phyloP scores from a whole-genome alignment of 179 eudicot genomes.

The Corrigiola litoralis region DNA sequence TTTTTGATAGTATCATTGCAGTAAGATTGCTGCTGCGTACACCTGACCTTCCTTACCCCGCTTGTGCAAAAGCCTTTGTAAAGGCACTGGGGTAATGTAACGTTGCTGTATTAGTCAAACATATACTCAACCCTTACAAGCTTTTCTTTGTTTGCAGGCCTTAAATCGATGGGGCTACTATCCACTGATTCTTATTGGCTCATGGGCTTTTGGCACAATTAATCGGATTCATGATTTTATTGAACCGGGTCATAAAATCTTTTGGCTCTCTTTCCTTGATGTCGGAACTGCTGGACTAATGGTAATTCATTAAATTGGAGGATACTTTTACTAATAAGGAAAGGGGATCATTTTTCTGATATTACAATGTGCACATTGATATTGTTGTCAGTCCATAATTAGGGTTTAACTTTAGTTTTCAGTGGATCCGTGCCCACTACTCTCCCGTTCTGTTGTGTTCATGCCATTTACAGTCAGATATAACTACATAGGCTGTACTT shows the following conservation, averaged over 20 bases:
- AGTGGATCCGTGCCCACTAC: background rate
- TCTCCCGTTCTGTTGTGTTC: too few relatives aligned
- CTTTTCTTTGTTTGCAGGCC: slow-evolving; percentile 44
- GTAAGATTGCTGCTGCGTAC: too few relatives aligned
- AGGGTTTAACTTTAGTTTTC: too few relatives aligned
- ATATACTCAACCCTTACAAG: background rate
- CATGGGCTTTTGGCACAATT: slow-evolving; percentile 95
- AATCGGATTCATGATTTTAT: slow-evolving; percentile 90
- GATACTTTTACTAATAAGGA: background rate
- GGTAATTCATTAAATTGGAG: slow-evolving; percentile 39
- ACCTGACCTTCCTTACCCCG: too few relatives aligned
- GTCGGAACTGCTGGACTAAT: slow-evolving; percentile 94
- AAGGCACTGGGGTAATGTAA: too few relatives aligned
- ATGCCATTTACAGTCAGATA: too few relatives aligned
- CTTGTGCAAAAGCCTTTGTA: too few relatives aligned
- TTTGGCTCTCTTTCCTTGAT: slow-evolving; percentile 95
- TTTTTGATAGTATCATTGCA: too few relatives aligned
- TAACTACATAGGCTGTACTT: too few relatives aligned
- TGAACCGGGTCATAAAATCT: slow-evolving; percentile 86
- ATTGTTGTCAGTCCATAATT: background rate
- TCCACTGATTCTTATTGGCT: slow-evolving; percentile 94
- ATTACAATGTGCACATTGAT: background rate
- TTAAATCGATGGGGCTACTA: slow-evolving; percentile 96
- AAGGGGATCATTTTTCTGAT: background rate
- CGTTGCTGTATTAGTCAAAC: too few relatives aligned